Percentiles rank a stretch among this genome's conserved stretches.
These are phyloP conservation scores for Fusarium liriodendri DNA, from an alignment of 2,329 filamentous ascomycete genomes.

Conservation along the genomic window DNA sequence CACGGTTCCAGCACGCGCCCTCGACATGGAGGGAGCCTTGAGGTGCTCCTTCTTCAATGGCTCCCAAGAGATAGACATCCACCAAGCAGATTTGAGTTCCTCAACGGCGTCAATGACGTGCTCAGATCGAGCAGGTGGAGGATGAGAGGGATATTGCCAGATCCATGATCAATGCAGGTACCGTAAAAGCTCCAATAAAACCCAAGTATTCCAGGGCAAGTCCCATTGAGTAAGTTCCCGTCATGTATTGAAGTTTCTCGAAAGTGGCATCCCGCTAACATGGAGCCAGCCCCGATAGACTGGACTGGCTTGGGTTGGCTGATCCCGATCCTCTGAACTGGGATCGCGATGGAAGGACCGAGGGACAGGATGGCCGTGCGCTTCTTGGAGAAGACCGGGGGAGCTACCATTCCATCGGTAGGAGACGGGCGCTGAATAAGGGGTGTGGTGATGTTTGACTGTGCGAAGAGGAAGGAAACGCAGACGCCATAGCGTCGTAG, in stretches of 20 bases:
- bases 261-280: constrained; percentile 7
- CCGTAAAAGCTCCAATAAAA: neutral
- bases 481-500: constrained; percentile 24
- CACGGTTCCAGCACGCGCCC: neutral
- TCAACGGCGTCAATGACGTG: neutral
- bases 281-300: constrained; percentile 2
- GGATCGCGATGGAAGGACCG: constrained; percentile 10
- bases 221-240: neutral
- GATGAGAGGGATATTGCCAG: neutral
- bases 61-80: neutral
- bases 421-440: constrained; percentile 6
- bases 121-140: neutral
- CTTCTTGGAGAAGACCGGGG: neutral
- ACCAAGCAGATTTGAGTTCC: neutral
- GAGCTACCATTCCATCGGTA: constrained; percentile 34
- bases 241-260: neutral
- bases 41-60: neutral
- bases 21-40: neutral
- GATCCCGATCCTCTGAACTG: constrained; percentile 28
- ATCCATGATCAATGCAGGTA: constrained; percentile 1
- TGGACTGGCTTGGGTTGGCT: constrained; percentile 15
- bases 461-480: constrained; percentile 16
- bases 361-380: constrained; percentile 6
- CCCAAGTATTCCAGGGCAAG: neutral
- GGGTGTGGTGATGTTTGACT: constrained; percentile 8